Evolutionary conservation across 805 yeast genomes (phyloP).

Genomic region (Saccharomycodes ludwigii): DNA sequence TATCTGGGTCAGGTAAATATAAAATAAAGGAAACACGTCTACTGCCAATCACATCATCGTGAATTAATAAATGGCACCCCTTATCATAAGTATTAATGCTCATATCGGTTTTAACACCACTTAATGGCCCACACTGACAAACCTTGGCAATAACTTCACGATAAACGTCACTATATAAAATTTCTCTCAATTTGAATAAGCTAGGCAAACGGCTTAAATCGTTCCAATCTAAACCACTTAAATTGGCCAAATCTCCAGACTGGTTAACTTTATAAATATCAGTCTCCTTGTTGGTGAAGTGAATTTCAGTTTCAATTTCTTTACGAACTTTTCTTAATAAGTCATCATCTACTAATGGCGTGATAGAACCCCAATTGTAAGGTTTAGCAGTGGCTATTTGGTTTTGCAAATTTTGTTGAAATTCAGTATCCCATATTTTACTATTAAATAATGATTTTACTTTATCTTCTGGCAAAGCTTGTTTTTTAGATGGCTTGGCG

Average conservation of each 20-base stretch:
- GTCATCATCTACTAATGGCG: conserved; percentile 60
- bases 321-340: conserved; percentile 67
- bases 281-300: conserved; percentile 90
- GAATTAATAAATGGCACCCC: conserved; percentile 89
- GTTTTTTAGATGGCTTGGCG: no score
- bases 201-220: conserved; percentile 67
- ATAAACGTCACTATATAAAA: conserved; percentile 76
- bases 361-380: conserved; percentile 81
- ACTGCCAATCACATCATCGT: conserved; percentile 96
- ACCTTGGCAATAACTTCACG: conserved; percentile 65
- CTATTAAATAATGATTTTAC: conserved; percentile 31
- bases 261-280: conserved; percentile 90
- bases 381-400: conserved; percentile 53
- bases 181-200: conserved; percentile 67
- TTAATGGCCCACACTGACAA: conserved; percentile 78
- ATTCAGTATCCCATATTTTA: conserved; percentile 34
- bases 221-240: conserved; percentile 70
- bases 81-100: conserved; percentile 82
- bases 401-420: conserved; percentile 27
- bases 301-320: conserved; percentile 73
- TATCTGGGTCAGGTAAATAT: conserved; percentile 87
- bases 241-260: conserved; percentile 84
- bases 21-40: conserved; percentile 86
- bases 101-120: conserved; percentile 88
- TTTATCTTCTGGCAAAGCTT: conserved; percentile 17